Conservation (phyloP, 495 filamentous ascomycete genomes). For the Beverwykella pulmonaria region DNA sequence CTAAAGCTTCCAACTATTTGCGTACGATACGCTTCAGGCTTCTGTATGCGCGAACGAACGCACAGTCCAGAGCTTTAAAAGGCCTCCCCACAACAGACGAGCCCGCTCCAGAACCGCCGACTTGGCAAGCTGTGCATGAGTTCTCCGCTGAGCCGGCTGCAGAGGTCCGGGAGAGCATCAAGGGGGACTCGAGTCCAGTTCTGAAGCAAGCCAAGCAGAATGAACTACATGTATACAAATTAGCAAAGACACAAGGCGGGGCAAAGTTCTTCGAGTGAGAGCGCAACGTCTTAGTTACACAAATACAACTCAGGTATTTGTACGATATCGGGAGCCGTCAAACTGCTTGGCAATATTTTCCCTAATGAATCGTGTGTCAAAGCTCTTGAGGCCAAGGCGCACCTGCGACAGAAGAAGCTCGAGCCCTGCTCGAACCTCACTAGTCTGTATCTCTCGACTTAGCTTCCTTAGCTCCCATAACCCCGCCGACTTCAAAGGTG, state of each 20-base stretch:
- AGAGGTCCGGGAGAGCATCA: not conserved
- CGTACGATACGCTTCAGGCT: slow-evolving; percentile 36
- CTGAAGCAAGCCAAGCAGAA: slow-evolving; percentile 30
- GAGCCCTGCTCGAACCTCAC: not conserved
- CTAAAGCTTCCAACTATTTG: slow-evolving; percentile 32
- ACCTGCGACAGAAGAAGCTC: not conserved
- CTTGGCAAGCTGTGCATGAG: slow-evolving; percentile 30
- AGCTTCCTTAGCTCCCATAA: not conserved
- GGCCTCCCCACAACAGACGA: slow-evolving; percentile 33
- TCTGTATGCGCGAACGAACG: slow-evolving; percentile 28
- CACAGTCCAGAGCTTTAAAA: slow-evolving; percentile 33
- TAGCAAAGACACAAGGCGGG: slow-evolving; percentile 23
- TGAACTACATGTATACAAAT: slow-evolving; percentile 22
- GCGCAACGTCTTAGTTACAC: not conserved
- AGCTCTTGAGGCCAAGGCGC: not conserved
- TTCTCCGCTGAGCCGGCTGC: slow-evolving; percentile 21
- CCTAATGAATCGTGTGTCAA: not conserved
- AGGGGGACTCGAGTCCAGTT: slow-evolving; percentile 4
- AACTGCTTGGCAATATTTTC: no score
- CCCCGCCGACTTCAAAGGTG: not conserved
- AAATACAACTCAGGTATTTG: no score
- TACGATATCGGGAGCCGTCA: no score
- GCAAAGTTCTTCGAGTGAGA: slow-evolving; percentile 30
- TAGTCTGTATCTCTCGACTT: not conserved
- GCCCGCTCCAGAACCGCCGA: slow-evolving; percentile 36